Conservation (phyloP, 345 rosid genomes). For the Moringa oleifera region DNA sequence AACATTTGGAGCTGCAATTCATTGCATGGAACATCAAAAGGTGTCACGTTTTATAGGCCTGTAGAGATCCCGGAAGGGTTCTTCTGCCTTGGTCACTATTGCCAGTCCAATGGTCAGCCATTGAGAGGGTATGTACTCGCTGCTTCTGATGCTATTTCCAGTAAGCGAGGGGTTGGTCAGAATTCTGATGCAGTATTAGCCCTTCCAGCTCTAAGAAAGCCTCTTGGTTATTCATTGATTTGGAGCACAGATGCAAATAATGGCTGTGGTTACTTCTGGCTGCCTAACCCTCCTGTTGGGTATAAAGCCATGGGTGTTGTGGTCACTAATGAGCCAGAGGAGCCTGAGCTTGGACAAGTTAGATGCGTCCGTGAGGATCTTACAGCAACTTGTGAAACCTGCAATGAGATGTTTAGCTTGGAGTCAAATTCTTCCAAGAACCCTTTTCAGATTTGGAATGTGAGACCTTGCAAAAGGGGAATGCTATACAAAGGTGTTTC, state of each 20-base stretch:
- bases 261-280: conserved; percentile 67
- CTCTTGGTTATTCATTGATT: conserved; percentile 49
- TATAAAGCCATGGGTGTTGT: conserved; percentile 79
- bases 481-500: conserved; percentile 61
- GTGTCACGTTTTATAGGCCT: conserved; percentile 63
- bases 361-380: conserved; percentile 83
- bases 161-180: conserved; percentile 8
- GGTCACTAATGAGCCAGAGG: conserved; percentile 40
- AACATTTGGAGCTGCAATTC: conserved; percentile 52
- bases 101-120: conserved; percentile 57
- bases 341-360: conserved; percentile 60
- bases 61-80: conserved; percentile 61
- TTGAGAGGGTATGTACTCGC: conserved; percentile 74
- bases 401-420: conserved; percentile 36
- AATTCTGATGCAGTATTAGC: conserved; percentile 14
- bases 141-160: conserved; percentile 31
- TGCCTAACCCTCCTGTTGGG: conserved; percentile 73
- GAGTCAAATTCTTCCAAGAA: conserved; percentile 29
- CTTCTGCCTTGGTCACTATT: conserved; percentile 69
- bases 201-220: conserved; percentile 48
- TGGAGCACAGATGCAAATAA: conserved; percentile 43
- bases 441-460: conserved; percentile 58
- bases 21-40: conserved; percentile 36
- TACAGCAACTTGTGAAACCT: conserved; percentile 65
- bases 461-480: conserved; percentile 67